Conservation (phyloP, 1,284 basidiomycete genomes). For the Heterobasidion occidentale region DNA sequence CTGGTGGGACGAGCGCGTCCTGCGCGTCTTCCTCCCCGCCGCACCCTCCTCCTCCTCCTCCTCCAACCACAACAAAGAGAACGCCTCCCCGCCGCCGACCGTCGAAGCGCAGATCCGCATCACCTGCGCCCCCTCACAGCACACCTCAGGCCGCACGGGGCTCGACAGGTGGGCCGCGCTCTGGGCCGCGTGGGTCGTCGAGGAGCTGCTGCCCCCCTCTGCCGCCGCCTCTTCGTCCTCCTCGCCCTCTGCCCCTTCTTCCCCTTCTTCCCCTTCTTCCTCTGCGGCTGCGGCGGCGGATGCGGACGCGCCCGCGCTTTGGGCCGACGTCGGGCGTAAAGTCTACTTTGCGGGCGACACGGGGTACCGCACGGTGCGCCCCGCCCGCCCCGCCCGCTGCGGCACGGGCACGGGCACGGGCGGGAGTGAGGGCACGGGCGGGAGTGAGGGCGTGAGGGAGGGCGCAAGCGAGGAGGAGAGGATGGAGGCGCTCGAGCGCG, state of each 20-base stretch:
- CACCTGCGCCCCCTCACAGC: conserved; percentile 38
- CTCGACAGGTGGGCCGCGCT: conserved; percentile 46
- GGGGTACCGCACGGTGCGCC: conserved; percentile 40
- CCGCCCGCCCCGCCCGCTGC: not conserved
- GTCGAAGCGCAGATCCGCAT: conserved; percentile 14
- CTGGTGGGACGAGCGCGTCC: conserved; percentile 56
- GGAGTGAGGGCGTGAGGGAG: not conserved
- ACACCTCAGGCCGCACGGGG: conserved; percentile 36
- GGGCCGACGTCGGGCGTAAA: conserved; percentile 21
- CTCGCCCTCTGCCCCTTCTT: not conserved
- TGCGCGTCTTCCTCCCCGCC: conserved; percentile 28
- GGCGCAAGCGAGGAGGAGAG: no score
- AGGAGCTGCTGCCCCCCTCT: conserved; percentile 22
- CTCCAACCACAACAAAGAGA: not conserved
- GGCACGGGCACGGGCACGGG: no score
- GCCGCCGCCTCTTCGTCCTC: not conserved
- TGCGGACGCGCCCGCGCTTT: not conserved
- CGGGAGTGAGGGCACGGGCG: not conserved
- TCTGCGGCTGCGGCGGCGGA: not conserved
- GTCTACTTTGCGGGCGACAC: conserved; percentile 71
- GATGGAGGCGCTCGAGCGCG: conserved; percentile 40
- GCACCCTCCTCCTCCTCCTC: not conserved
- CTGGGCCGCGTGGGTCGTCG: conserved; percentile 56
- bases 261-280: no score
- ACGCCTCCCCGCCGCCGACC: not conserved